Conservation (phyloP, 202 grass and related monocot genomes). For the Miscanthus sacchariflorus region DNA sequence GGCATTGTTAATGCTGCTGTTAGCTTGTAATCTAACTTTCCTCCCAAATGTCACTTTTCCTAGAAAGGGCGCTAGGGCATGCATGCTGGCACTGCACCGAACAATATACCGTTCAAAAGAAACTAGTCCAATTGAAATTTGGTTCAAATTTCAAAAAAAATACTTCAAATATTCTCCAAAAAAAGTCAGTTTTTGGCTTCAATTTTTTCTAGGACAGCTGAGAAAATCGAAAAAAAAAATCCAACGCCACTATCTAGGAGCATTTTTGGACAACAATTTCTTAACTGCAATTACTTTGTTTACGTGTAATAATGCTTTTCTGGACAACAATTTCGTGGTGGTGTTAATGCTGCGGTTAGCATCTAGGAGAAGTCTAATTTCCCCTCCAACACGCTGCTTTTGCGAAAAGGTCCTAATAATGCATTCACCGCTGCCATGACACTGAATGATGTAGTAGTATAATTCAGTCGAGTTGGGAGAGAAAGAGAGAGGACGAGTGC, state of each 20-base stretch:
- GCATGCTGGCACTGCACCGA: neutral
- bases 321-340: slow-evolving; percentile 34
- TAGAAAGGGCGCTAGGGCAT: neutral
- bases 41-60: neutral
- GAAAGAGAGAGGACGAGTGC: slow-evolving; percentile 2
- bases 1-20: slow-evolving; percentile 42
- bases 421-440: neutral
- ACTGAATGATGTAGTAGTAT: neutral
- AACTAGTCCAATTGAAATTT: neutral
- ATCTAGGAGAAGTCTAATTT: slow-evolving; percentile 9
- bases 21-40: slow-evolving; percentile 52
- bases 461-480: slow-evolving; percentile 35
- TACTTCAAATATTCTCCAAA: neutral
- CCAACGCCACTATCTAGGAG: too few species aligned
- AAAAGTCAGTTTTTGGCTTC: too few species aligned
- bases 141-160: neutral
- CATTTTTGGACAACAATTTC: neutral
- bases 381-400: neutral
- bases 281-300: neutral
- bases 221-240: too few species aligned
- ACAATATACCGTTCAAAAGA: neutral
- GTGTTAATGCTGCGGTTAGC: slow-evolving; percentile 31
- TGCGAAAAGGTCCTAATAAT: slow-evolving; percentile 7
- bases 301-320: neutral
- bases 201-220: neutral